These are phyloP conservation scores for Didymella keratinophila DNA, from an alignment of 2,329 filamentous ascomycete species.

Conservation along the genomic window DNA sequence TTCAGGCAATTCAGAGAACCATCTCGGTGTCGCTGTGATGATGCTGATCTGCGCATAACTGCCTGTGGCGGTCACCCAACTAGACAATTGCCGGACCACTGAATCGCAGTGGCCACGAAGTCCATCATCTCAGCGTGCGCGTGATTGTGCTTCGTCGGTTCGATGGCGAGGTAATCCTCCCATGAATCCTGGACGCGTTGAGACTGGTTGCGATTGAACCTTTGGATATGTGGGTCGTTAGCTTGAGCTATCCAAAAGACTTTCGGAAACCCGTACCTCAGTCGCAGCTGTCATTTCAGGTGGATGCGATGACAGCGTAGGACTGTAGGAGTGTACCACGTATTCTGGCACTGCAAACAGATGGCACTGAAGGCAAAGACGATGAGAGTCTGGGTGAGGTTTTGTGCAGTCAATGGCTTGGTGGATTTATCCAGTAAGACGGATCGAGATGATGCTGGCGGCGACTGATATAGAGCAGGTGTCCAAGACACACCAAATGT, in stretches of 20 bases:
- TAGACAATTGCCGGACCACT: background rate
- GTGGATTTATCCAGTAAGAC: background rate
- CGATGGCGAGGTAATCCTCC: background rate
- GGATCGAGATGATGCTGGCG: background rate
- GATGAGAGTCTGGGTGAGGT: background rate
- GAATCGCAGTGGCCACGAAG: background rate
- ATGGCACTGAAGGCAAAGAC: background rate
- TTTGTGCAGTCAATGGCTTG: background rate
- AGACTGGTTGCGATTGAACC: background rate
- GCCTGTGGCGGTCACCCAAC: background rate
- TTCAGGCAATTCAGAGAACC: slow-evolving; percentile 1
- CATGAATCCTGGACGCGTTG: background rate
- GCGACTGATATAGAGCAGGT: background rate
- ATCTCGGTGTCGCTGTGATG: background rate
- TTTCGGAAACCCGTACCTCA: background rate
- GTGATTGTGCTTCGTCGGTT: background rate
- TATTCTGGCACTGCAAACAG: background rate
- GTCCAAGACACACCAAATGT: background rate
- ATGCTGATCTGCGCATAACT: background rate
- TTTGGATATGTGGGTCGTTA: background rate
- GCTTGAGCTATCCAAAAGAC: background rate
- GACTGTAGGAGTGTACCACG: background rate
- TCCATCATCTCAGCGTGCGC: background rate
- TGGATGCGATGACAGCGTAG: background rate
- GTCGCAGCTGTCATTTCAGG: background rate